phyloP scores from a whole-genome alignment of 441 rosid species.

The Bocquillonia castaneifolia region DNA sequence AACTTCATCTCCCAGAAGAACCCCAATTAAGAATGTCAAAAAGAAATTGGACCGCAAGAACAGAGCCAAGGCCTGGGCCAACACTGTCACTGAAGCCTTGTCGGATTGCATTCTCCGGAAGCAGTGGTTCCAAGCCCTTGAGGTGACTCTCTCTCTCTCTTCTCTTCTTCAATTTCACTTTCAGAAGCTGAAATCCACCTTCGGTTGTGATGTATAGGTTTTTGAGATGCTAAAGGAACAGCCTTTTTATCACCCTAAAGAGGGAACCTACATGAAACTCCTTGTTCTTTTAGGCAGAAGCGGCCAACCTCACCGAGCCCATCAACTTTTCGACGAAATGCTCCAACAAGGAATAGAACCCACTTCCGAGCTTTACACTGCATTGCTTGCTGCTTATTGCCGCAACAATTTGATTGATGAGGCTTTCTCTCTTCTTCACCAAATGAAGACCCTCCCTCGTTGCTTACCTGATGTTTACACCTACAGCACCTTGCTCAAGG shows the following conservation, averaged over 20 bases:
- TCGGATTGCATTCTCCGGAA: slow-evolving; percentile 66
- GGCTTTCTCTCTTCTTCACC: slow-evolving; percentile 55
- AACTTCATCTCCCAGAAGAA: slow-evolving; percentile 27
- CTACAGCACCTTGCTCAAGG: slow-evolving; percentile 69
- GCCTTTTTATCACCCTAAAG: slow-evolving; percentile 74
- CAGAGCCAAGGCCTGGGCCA: slow-evolving; percentile 62
- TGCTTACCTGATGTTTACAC: slow-evolving; percentile 83
- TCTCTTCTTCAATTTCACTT: not conserved
- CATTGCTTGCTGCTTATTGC: slow-evolving; percentile 70
- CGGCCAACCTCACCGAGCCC: slow-evolving; percentile 59
- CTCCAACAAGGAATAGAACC: slow-evolving; percentile 64
- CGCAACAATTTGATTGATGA: slow-evolving; percentile 56
- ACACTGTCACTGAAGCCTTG: slow-evolving; percentile 69
- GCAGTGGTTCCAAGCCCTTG: slow-evolving; percentile 75
- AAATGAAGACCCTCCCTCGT: slow-evolving; percentile 62
- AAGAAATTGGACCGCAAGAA: slow-evolving; percentile 60
- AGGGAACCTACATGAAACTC: slow-evolving; percentile 82
- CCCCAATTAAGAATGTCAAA: slow-evolving; percentile 66
- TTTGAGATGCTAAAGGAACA: slow-evolving; percentile 71
- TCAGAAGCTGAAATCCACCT: not conserved
- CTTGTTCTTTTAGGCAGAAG: slow-evolving; percentile 66
- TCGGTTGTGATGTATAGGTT: slow-evolving; percentile 36
- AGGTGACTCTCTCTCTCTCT: slow-evolving; percentile 33
- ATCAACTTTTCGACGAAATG: slow-evolving; percentile 71
- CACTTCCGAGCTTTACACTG: slow-evolving; percentile 67